Evolutionary conservation across 306 rosid species (phyloP), one percentile per base, ranked within the genome.

Genomic region (Trifolium repens): DNA sequence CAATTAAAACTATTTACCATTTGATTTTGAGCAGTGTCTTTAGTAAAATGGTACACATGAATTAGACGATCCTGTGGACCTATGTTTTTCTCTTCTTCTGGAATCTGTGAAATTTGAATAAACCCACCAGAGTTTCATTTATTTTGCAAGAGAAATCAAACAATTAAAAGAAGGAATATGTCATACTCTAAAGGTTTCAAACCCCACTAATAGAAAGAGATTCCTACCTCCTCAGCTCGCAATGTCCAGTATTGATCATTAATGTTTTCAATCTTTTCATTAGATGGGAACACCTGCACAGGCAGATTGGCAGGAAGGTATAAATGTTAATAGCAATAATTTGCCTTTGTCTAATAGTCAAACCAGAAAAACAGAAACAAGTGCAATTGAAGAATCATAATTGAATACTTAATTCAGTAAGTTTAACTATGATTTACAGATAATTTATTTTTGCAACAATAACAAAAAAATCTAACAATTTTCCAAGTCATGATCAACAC

Each of bases 201-300:
- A 43, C 61, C 73, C 40, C 39, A 14, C 47, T 26, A 30, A 61
- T 9, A 75, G 69, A 47, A 69, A 71, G 44, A 77, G 71, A 83
- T 30, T 66, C 71, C 24, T 54, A 89, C 97, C 93, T 92, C 96
- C 65, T 92, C 97, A 4, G 96, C 97, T 71, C 97, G 87, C 63
- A 92, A 79, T 7, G 97, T 90, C 93, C 97, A 92, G 86, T 92
- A 90, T 65, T 88, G 97, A 71, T 92, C 97, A 76, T 90, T 90
- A 69, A 92, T 90, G 70, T 87, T 90, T 85, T 90, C 96, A 24
- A 92, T 92, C 85, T 85, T 92, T 78, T 92, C 97, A 85, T 37
- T 85, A 6, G 85, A 89, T 71, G 96, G 93, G 59, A 92, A 92
- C 67, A 92, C 87, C 97, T 92, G 87, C 79, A 80, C 11, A 69